phyloP scores from a whole-genome alignment of 2,329 filamentous ascomycete species.

The Penicillium sp. region DNA sequence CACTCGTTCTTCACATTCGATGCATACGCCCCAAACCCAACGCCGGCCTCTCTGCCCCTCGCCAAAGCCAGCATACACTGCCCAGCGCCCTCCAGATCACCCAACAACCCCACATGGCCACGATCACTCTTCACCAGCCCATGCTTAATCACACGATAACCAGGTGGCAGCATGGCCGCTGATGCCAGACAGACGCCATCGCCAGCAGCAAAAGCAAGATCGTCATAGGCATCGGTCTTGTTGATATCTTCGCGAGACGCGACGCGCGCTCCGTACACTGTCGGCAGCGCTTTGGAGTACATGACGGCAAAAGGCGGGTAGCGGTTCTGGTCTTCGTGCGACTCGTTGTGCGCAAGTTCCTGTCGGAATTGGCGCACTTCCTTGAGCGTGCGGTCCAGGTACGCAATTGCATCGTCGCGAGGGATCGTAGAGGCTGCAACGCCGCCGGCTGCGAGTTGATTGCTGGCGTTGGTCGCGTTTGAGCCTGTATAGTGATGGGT shows the following conservation, averaged over 20 bases:
- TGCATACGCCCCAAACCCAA: conserved; percentile 55
- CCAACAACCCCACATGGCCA: conserved; percentile 82
- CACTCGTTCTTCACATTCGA: neutral
- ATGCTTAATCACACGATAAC: conserved; percentile 69
- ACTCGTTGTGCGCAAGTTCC: conserved; percentile 61
- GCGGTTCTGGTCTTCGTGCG: conserved; percentile 60
- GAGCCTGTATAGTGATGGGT: too few species aligned
- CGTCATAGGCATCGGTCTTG: conserved; percentile 74
- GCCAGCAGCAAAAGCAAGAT: conserved; percentile 78
- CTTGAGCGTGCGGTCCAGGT: conserved; percentile 70
- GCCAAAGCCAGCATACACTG: conserved; percentile 66
- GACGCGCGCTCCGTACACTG: conserved; percentile 77
- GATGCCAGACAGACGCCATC: conserved; percentile 85
- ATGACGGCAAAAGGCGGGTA: conserved; percentile 82
- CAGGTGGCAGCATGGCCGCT: conserved; percentile 78
- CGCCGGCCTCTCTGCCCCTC: conserved; percentile 64
- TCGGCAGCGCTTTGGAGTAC: conserved; percentile 83
- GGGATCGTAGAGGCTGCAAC: conserved; percentile 46
- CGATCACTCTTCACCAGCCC: conserved; percentile 76
- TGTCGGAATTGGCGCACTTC: conserved; percentile 71
- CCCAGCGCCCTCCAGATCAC: conserved; percentile 78
- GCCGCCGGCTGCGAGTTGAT: conserved; percentile 21
- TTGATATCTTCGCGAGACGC: conserved; percentile 68
- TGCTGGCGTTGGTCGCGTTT: conserved; percentile 27
- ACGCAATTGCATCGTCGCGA: conserved; percentile 55